Evolutionary conservation across 2,329 filamentous ascomycete genomes (phyloP).

Genomic region (Exophiala xenobiotica): DNA sequence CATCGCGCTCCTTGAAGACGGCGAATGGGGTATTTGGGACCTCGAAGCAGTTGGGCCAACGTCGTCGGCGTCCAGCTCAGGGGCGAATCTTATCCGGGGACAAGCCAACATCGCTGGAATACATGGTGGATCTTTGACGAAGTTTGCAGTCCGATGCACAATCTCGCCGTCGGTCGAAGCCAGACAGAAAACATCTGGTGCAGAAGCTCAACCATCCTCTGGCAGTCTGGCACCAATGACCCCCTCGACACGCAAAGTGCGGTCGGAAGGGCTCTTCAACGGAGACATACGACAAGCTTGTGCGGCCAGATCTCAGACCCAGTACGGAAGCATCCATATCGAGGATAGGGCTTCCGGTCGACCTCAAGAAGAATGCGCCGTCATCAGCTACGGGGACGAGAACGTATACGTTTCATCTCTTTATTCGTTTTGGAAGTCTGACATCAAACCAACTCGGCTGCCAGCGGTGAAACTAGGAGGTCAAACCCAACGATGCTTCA

Average conservation of each 20-base stretch:
- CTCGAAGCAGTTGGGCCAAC: slow-evolving; percentile 47
- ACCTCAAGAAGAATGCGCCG: slow-evolving; percentile 42
- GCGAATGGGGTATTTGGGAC: slow-evolving; percentile 53
- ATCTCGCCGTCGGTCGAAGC: slow-evolving; percentile 12
- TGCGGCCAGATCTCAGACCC: slow-evolving; percentile 31
- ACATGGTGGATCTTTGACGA: slow-evolving; percentile 41
- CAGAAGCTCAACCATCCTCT: slow-evolving; percentile 12
- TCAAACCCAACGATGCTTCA: slow-evolving; percentile 12
- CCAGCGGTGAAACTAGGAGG: slow-evolving; percentile 18
- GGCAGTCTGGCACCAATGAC: slow-evolving; percentile 46
- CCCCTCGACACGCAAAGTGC: slow-evolving; percentile 47
- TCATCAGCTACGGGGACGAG: slow-evolving; percentile 44
- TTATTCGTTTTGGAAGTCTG: slow-evolving; percentile 44
- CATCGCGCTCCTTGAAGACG: slow-evolving; percentile 46
- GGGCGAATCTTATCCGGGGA: slow-evolving; percentile 40
- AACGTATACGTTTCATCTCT: slow-evolving; percentile 46
- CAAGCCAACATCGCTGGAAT: slow-evolving; percentile 41
- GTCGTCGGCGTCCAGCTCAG: slow-evolving; percentile 34
- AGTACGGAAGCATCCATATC: slow-evolving; percentile 44
- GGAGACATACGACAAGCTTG: slow-evolving; percentile 31
- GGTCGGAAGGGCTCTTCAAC: slow-evolving; percentile 44
- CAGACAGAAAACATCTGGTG: slow-evolving; percentile 18
- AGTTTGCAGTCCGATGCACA: slow-evolving; percentile 38
- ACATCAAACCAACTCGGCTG: slow-evolving; percentile 17
- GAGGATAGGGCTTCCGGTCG: slow-evolving; percentile 37